Base-by-base conservation (phyloP, 2,329 filamentous ascomycete genomes). In the Colletotrichum paranaense region DNA sequence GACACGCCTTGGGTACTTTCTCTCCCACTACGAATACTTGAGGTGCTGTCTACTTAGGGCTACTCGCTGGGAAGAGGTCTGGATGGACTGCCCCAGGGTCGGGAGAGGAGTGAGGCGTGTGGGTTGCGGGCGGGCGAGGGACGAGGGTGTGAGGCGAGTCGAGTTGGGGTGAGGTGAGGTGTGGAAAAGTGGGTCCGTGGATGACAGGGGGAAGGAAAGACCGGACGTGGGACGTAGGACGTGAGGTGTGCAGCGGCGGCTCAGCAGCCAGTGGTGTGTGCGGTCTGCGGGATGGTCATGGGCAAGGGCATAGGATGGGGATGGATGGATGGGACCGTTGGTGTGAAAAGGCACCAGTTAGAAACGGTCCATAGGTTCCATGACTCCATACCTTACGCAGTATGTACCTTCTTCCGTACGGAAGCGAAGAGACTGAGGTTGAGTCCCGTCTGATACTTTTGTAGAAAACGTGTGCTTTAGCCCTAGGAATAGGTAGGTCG, bases 231-330 rank as follows among this genome's bases (percentile, higher is more conserved):
- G 49, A 55, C 30, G 55, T 57, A 49, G 42, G 32, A 26, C 42
- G 28, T 57, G 66, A 46, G 32, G 24, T 68, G 52, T 68, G 56
- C 56, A 72, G 62, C 68, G 55, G 62, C 68, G 64, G 68, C 68
- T 72, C 63, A 72, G 57, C 38, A 68, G 57, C 64, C 49, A 68
- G 69, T 69, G 32, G 65, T 22, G 55, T 68, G 66, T 58, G 64
- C 52, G 46, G 22, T 57, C 52, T 55, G 57, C 42, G 64, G 64
- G 24, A 55, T 64, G 63, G 38, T 19, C 38, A 8, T 42, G 55
- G 55, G 19, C 19, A 67, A 52, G 55, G 64, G 58, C 32, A 60
- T 60, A 35, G 32, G 58, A 49, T 46, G 42, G 42, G 35, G 30
- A 32, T 35, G 11, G 35, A 57, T 57, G 55, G 35, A 60, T 60